Evolutionary conservation across 2,329 filamentous ascomycete genomes (phyloP).

Genomic region (Coniochaeta sp.): DNA sequence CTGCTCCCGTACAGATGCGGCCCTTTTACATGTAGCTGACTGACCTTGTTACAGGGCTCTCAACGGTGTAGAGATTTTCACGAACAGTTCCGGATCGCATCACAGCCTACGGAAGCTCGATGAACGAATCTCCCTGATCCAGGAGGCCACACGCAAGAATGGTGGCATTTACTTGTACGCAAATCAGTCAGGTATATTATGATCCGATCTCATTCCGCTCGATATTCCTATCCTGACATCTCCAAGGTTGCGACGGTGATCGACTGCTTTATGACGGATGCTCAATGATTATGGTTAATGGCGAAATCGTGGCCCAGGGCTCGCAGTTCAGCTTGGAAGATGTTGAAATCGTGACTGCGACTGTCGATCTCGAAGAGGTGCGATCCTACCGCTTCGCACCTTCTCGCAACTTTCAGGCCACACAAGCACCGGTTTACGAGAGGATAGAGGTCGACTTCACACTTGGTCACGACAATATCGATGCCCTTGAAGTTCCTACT

Average conservation of each 20-base stretch:
- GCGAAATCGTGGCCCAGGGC: constrained; percentile 46
- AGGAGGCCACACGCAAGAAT: constrained; percentile 49
- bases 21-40: no score
- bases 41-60: background rate
- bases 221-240: background rate
- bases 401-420: constrained; percentile 11
- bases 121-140: constrained; percentile 54
- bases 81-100: constrained; percentile 64
- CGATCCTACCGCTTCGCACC: constrained; percentile 45
- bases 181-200: constrained; percentile 38
- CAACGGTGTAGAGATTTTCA: constrained; percentile 62
- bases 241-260: constrained; percentile 33
- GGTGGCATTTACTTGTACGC: constrained; percentile 45
- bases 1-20: background rate
- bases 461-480: constrained; percentile 10
- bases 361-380: constrained; percentile 65
- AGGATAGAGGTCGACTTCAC: constrained; percentile 11
- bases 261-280: constrained; percentile 59
- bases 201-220: background rate
- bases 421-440: constrained; percentile 10
- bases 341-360: constrained; percentile 59
- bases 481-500: constrained; percentile 12
- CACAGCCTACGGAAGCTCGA: constrained; percentile 54
- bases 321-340: constrained; percentile 45
- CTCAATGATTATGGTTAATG: constrained; percentile 55